phyloP scores from a whole-genome alignment of 306 rosid species.

The Boehmeria nivea region DNA sequence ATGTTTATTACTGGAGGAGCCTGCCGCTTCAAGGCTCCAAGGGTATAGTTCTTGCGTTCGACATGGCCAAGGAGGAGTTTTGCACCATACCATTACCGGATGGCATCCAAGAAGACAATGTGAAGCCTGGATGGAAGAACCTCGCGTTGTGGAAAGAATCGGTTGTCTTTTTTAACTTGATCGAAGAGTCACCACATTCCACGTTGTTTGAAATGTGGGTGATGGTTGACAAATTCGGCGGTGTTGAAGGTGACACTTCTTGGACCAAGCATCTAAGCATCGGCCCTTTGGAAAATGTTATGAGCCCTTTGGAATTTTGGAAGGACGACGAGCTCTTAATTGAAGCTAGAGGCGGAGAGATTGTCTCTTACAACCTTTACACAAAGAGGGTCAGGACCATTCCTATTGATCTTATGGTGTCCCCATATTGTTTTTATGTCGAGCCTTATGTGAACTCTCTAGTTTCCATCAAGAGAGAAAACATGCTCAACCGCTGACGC shows the following conservation, averaged over 20 bases:
- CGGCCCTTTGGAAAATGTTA: not conserved
- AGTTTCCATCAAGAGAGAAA: not conserved
- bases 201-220: conserved; percentile 7
- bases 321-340: conserved; percentile 5
- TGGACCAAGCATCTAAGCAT: not conserved
- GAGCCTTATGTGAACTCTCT: not conserved
- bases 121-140: not conserved
- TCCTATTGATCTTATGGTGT: not conserved
- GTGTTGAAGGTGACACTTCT: too few species aligned
- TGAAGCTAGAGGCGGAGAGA: not conserved
- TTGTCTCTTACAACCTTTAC: conserved; percentile 1
- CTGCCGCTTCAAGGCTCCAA: too few species aligned
- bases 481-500: not conserved
- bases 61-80: not conserved
- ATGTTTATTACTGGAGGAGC: not conserved
- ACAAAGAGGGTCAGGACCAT: too few species aligned
- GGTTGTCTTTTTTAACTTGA: not conserved
- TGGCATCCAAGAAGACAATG: too few species aligned
- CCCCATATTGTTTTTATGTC: not conserved
- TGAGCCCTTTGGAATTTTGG: conserved; percentile 8
- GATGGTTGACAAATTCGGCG: not conserved
- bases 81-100: not conserved
- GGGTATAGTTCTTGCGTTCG: not conserved
- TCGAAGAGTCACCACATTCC: too few species aligned
- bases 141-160: not conserved